Base-by-base conservation (phyloP, 2,329 filamentous ascomycete genomes). In the Aspergillus vadensis region DNA sequence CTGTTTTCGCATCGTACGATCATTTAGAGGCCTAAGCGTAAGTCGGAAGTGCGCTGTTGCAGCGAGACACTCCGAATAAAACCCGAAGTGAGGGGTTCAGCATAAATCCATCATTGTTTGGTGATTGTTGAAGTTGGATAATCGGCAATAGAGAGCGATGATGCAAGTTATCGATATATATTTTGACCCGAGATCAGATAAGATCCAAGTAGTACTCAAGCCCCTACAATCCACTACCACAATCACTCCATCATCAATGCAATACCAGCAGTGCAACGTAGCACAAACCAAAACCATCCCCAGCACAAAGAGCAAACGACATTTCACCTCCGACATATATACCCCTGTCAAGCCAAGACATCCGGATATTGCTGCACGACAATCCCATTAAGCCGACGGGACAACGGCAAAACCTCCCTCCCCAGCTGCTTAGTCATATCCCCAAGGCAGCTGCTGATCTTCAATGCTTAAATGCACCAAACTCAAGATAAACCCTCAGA, bases 351-450 rank as follows among this genome's bases (percentile, higher is more conserved):
- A 44, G 47, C 47, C 47, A 50, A 30, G 47, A 19, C 21, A 17
- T n/a, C 15, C 47, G 47, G 47, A 50, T 50, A 50, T 30, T 19
- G 25, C 32, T 36, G 17, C 47, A 50, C 3, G 25, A 30, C 17
- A 50, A 50, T 50, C 47, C 47, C 47, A 50, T 50, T 50, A 30
- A 50, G 47, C 47, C 47, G 47, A 50, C 47, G 47, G 47, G 47
- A 50, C 47, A 50, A 50, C 47, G 47, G 47, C 47, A 50, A 50
- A 50, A 30, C 47, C 32, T 14, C 25, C 25, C 32, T 6, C 5
- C 4, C 32, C 32, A 36, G 30, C 47, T 50, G 47, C 47, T 50
- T 50, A 50, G 47, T 50, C 47, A 50, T 50, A 32, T 32, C n/a
- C n/a, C 25, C 47, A 32, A 27, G 23, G 21, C 21, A 36, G 32